A percentile compares a stretch with the other conserved stretches of the same genome.
Evolutionary conservation across 1,284 basidiomycete species (phyloP).

Genomic region (Boletellus deceptivus): DNA sequence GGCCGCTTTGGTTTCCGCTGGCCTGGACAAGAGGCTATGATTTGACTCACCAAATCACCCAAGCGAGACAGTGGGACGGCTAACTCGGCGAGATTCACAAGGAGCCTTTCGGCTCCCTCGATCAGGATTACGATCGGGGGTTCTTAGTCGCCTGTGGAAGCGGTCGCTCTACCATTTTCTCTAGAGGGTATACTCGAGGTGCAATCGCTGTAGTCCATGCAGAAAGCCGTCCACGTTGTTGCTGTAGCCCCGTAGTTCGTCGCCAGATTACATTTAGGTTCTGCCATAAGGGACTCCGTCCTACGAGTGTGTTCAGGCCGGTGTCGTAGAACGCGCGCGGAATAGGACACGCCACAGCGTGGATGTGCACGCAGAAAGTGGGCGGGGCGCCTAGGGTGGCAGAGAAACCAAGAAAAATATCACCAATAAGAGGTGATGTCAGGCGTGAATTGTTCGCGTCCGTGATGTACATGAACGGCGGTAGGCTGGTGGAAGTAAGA

Average conservation of each 20-base stretch:
- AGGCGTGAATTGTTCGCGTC: slow-evolving; percentile 53
- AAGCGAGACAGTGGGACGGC: slow-evolving; percentile 72
- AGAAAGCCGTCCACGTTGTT: slow-evolving; percentile 69
- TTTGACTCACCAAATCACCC: slow-evolving; percentile 66
- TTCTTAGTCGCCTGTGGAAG: slow-evolving; percentile 24
- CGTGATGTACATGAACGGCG: slow-evolving; percentile 70
- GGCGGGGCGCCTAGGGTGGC: slow-evolving; percentile 18
- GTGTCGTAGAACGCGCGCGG: slow-evolving; percentile 68
- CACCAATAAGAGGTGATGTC: slow-evolving; percentile 42
- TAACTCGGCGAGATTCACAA: slow-evolving; percentile 58
- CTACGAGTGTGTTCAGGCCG: slow-evolving; percentile 57
- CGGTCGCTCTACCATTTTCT: slow-evolving; percentile 39
- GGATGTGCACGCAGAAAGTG: slow-evolving; percentile 47
- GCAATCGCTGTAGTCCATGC: slow-evolving; percentile 46
- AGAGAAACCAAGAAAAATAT: slow-evolving; percentile 35
- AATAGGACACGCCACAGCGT: slow-evolving; percentile 67
- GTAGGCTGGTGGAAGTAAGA: slow-evolving; percentile 51
- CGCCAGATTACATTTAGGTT: slow-evolving; percentile 51
- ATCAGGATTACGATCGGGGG: no score
- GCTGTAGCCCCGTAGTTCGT: slow-evolving; percentile 43
- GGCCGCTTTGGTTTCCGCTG: not conserved
- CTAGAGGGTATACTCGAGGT: slow-evolving; percentile 30
- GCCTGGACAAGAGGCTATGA: not conserved
- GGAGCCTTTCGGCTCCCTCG: slow-evolving; percentile 71
- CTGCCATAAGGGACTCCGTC: slow-evolving; percentile 56